These are phyloP conservation scores for Colletotrichum sp. DNA, from an alignment of 2,329 filamentous ascomycete genomes.

Conservation along the genomic window DNA sequence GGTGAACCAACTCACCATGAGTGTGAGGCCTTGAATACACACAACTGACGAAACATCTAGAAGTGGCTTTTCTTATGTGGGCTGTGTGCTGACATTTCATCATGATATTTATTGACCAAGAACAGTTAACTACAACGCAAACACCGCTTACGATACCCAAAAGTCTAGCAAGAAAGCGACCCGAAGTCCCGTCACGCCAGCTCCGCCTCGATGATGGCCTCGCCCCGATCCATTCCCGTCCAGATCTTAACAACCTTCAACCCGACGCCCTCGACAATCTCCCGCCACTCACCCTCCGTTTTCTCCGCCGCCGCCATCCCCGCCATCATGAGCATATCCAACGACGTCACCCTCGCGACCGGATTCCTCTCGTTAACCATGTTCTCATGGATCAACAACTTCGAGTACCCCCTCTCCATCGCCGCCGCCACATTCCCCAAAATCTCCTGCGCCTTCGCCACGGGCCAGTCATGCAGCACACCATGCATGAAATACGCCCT, in stretches of 20 bases:
- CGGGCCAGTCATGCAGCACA: conserved; percentile 29
- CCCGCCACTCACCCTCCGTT: conserved; percentile 33
- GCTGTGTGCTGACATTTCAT: background rate
- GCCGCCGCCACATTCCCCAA: conserved; percentile 1
- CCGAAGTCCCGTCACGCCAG: background rate
- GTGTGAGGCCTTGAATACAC: background rate
- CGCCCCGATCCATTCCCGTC: conserved; percentile 28
- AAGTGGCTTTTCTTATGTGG: background rate
- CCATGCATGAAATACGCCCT: conserved; percentile 30
- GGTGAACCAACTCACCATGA: background rate
- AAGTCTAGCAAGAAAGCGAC: fast-evolving
- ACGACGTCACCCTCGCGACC: conserved; percentile 30
- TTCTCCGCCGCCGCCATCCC: conserved; percentile 34
- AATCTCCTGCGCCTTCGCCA: conserved; percentile 23
- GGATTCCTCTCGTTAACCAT: conserved; percentile 34
- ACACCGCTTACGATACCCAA: background rate
- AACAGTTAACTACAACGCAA: background rate
- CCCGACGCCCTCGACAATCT: conserved; percentile 27
- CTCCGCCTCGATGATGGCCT: conserved; percentile 33
- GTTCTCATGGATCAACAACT: conserved; percentile 39
- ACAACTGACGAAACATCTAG: background rate
- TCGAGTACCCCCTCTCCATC: conserved; percentile 37
- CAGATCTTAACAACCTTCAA: conserved; percentile 34
- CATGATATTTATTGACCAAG: background rate
- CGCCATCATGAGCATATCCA: conserved; percentile 40